These are phyloP conservation scores for Chlorociboria aeruginascens DNA, from an alignment of 495 filamentous ascomycete genomes.

Conservation along the genomic window DNA sequence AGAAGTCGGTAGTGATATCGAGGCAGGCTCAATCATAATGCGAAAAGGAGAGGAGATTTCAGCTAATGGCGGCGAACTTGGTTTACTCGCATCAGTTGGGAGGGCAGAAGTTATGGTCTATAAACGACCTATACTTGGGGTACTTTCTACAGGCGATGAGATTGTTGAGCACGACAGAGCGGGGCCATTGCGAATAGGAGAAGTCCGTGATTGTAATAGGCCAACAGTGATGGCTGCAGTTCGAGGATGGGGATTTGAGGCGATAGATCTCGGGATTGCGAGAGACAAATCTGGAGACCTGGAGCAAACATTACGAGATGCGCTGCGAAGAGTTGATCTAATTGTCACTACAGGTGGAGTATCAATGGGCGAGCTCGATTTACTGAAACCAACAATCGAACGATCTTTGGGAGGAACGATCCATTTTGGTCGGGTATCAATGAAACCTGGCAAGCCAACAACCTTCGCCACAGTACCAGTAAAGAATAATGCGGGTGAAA, in stretches of 20 bases:
- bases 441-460: conserved; percentile 97
- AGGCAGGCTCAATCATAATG: conserved; percentile 54
- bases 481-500: conserved; percentile 44
- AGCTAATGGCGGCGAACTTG: conserved; percentile 79
- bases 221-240: conserved; percentile 73
- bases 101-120: conserved; percentile 61
- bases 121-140: conserved; percentile 65
- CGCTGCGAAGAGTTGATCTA: conserved; percentile 63
- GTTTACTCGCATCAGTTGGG: conserved; percentile 77
- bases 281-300: conserved; percentile 67
- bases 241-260: conserved; percentile 62
- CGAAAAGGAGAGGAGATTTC: conserved; percentile 66
- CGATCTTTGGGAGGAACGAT: conserved; percentile 81
- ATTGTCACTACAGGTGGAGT: conserved; percentile 91
- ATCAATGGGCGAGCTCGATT: conserved; percentile 95
- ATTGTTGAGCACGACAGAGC: conserved; percentile 66
- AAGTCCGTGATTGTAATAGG: conserved; percentile 88
- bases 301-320: conserved; percentile 61
- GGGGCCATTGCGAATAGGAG: conserved; percentile 53
- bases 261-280: conserved; percentile 78
- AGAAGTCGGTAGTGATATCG: conserved; percentile 82
- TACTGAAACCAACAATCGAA: conserved; percentile 95
- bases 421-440: conserved; percentile 90
- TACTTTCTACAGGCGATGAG: conserved; percentile 92
- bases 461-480: conserved; percentile 84